Evolutionary conservation across 495 filamentous ascomycete species (phyloP).

Genomic region (Hypoxylon subgilvum): DNA sequence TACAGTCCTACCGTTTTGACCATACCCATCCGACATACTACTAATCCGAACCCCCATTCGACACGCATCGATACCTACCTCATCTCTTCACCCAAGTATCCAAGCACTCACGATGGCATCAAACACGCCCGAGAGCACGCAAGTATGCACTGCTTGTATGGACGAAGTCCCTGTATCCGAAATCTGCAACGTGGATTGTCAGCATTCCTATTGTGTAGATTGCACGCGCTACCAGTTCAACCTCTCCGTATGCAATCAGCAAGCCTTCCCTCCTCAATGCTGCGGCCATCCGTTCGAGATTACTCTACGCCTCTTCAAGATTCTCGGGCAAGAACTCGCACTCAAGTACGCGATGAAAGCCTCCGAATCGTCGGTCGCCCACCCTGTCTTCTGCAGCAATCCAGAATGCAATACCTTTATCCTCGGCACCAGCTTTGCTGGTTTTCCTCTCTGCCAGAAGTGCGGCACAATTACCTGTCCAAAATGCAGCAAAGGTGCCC

Average conservation of each 20-base stretch:
- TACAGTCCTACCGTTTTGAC: too few species aligned
- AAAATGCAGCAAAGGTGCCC: background rate
- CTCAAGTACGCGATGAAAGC: background rate
- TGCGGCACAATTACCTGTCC: background rate
- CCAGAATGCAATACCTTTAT: background rate
- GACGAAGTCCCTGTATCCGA: too few species aligned
- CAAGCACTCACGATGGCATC: too few species aligned
- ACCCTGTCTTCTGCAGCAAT: background rate
- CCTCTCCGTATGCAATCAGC: background rate
- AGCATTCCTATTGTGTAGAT: background rate
- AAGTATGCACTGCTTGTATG: too few species aligned
- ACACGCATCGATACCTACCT: too few species aligned
- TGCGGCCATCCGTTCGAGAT: background rate
- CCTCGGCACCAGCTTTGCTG: background rate
- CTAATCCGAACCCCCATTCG: too few species aligned
- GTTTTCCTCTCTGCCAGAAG: background rate
- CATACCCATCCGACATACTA: too few species aligned
- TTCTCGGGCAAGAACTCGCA: background rate
- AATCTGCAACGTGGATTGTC: too few species aligned
- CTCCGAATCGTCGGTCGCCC: background rate
- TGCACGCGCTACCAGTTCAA: background rate
- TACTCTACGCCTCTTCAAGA: background rate
- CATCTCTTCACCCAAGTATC: too few species aligned
- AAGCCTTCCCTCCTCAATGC: background rate
- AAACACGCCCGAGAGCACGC: too few species aligned